phyloP scores from a whole-genome alignment of 257 asterid species.

The Gynochthodes officinalis region DNA sequence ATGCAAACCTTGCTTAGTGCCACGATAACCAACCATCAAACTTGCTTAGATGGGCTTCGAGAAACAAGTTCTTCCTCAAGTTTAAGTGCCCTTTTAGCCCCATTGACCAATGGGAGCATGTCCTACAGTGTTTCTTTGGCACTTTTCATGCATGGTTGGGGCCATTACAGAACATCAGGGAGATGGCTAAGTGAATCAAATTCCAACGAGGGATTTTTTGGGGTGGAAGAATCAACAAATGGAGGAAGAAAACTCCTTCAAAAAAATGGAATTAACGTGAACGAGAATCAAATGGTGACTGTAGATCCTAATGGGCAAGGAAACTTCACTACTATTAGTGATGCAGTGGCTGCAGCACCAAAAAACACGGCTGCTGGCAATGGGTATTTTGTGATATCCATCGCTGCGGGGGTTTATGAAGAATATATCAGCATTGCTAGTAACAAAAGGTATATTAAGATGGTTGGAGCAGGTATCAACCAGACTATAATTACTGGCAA shows the following conservation, averaged over 20 bases:
- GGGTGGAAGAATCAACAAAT: conserved; percentile 16
- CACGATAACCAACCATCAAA: conserved; percentile 54
- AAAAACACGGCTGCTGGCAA: conserved; percentile 29
- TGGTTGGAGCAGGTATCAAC: conserved; percentile 71
- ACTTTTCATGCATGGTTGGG: conserved; percentile 55
- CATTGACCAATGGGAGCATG: conserved; percentile 52
- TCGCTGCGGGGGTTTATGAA: conserved; percentile 58
- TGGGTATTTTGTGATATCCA: conserved; percentile 55
- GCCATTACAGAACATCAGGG: conserved; percentile 10
- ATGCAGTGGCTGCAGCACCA: conserved; percentile 61
- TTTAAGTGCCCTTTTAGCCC: conserved; percentile 37
- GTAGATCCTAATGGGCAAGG: conserved; percentile 58
- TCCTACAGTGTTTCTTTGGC: conserved; percentile 64
- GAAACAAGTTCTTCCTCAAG: conserved; percentile 41
- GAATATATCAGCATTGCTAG: conserved; percentile 52
- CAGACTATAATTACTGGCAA: conserved; percentile 60
- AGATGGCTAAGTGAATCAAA: conserved; percentile 11
- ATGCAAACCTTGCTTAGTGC: conserved; percentile 66
- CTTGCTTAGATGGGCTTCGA: conserved; percentile 65
- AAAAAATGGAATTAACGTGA: not conserved
- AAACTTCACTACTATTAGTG: conserved; percentile 47
- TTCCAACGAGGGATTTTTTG: not conserved
- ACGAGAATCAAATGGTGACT: conserved; percentile 41
- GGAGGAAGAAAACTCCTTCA: conserved; percentile 45
- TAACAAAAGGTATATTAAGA: conserved; percentile 56